Evolutionary conservation across 495 filamentous ascomycete species (phyloP), one percentile per base, ranked within the genome.

Genomic region (Sphaerosporella brunnea): DNA sequence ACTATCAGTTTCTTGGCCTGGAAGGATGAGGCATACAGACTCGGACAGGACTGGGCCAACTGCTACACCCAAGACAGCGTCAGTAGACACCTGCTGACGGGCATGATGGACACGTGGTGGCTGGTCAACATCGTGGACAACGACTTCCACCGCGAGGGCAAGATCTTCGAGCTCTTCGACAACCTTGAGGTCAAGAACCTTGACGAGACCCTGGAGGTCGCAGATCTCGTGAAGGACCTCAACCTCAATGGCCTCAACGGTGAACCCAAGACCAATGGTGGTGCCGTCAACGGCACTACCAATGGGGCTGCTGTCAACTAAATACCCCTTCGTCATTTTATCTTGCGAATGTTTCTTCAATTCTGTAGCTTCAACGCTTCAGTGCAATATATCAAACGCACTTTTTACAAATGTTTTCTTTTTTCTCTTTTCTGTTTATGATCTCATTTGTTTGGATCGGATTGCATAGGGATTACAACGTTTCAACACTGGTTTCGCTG

Each of bases 81-180:
- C n/a, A 90, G 81, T 52, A 78, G 92, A 30, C 72, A 79, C 53
- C 62, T 96, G 45, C 81, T 99, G 51, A 72, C 84, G 51, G 68
- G 71, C 42, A 68, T 95, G 37, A 87, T 93, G 80, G 77, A 93
- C 47, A 73, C 71, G 23, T 96, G 88, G 84, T 86, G 82, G 60
- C 67, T 99, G 49, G 71, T 96, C 53, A 99, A 99, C 62, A 95
- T 99, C 50, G 88, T 97, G 5, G 80, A 97, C 67, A 97, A 97
- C 59, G 86, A 97, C 60, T 97, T 96, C 74, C 82, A 85, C 62
- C 68, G 81, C 47, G 69, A 70, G 11, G 68, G 74, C 41, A 75
- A 73, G 18, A 79, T 97, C 58, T 95, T 92, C 56, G 69, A 78
- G 8, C 66, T 96, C 7, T 90, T 99, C 63, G 73, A 83, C n/a